Evolutionary conservation across 768 basidiomycete species (phyloP).

Genomic region (Leccinum sublutescens): DNA sequence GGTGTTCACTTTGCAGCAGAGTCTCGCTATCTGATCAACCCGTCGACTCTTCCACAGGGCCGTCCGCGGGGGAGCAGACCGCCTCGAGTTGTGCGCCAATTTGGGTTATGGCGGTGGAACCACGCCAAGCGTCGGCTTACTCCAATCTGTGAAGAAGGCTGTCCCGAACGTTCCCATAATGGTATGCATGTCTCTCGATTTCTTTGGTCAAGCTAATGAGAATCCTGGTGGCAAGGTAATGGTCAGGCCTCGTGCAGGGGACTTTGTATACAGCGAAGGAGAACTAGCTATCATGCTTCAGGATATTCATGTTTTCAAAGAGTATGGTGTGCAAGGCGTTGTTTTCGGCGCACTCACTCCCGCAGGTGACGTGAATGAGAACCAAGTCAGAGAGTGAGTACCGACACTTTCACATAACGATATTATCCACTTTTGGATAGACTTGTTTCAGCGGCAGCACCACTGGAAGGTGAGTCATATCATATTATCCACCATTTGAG

Average conservation of each 20-base stretch:
- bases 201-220: neutral
- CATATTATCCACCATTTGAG: neutral
- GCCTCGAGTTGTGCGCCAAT: conserved; percentile 75
- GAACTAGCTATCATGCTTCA: conserved; percentile 75
- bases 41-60: conserved; percentile 46
- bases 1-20: conserved; percentile 22
- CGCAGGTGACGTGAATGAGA: conserved; percentile 59
- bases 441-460: conserved; percentile 54
- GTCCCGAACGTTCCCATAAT: conserved; percentile 60
- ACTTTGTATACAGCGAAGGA: conserved; percentile 67
- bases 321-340: conserved; percentile 57
- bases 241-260: conserved; percentile 77
- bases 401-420: neutral
- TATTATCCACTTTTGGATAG: conserved; percentile 31
- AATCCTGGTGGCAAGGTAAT: conserved; percentile 51
- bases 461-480: conserved; percentile 54
- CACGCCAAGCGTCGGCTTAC: conserved; percentile 76
- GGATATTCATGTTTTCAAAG: conserved; percentile 64
- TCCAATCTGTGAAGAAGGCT: conserved; percentile 52
- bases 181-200: conserved; percentile 47
- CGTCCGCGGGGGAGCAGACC: conserved; percentile 65
- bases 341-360: conserved; percentile 62
- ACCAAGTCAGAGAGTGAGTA: conserved; percentile 47
- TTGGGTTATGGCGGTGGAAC: conserved; percentile 75
- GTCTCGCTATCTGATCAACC: conserved; percentile 3